Base-by-base conservation (phyloP, 75 land plant genomes). In the Cupressus sempervirens region DNA sequence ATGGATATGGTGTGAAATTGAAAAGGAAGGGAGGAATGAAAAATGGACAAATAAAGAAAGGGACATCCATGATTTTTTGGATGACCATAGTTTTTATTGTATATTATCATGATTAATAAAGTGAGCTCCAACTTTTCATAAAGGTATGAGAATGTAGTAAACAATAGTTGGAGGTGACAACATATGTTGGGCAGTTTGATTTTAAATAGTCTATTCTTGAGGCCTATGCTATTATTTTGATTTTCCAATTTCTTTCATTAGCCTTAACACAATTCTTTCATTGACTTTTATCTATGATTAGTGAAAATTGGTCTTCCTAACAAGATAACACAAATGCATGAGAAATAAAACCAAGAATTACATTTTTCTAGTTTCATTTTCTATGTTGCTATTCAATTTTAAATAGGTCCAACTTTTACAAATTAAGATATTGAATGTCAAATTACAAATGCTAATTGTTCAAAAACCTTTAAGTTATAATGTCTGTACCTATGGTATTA, bases 301-400 rank as follows among this genome's bases (percentile, higher is more conserved):
- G 77, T 1, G 4, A 75, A 7, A 36, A 16, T 75, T 75, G 20
- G 4, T 16, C 7, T 74, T 75, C 40, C 12, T 38, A 36, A 75
- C 7, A 36, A 41, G 77, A 18, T 36, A 1, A 18, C 40, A 18
- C 26, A 38, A 40, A 18, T 40, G 46, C 18, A 41, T 76, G 41
- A 29, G 18, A 29, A 77, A 77, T 77, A 18, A 41, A 8, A 18
- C 12, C 29, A 7, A 3, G 15, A 77, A 38, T n/a, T 77, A 10
- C 12, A 45, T n/a, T 79, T 43, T 79, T 26, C n/a, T 14, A 45
- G 1, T 45, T 7, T 18, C 45, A 12, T 14, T 16, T 43, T 75
- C 45, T 79, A 79, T 41, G 30, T 79, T 79, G 46, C 32, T 10
- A 23, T 79, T 79, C 81, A 79, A 79, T 36, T 76, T 76, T 43